Base-by-base conservation (phyloP, 768 basidiomycete genomes). In the Xerocomellus dryophilus region DNA sequence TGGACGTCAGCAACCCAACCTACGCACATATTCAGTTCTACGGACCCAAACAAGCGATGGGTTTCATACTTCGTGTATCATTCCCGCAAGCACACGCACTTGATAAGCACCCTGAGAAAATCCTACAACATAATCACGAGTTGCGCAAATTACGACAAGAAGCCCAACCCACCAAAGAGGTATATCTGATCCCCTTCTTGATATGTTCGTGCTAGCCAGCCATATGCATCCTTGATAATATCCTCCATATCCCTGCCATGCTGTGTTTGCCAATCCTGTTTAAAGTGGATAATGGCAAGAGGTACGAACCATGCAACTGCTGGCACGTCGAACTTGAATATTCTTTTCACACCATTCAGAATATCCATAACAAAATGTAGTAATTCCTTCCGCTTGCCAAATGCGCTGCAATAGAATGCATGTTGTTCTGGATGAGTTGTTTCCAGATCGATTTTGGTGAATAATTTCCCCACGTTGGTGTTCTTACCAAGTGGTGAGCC, bases 101-200 rank as follows among this genome's bases (percentile, higher is more conserved):
- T 73, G 70, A 56, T 74, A 75, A 27, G 74, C 72, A 20, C 78
- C 77, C n/a, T 76, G 68, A 31, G 77, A 78, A 50, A 79, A 79
- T 12, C 71, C 71, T 71, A 35, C 0, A 31, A 12, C 5, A 18
- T 0, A 2, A 40, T 21, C 1, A 25, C 39, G 8, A 50, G 7
- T 29, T 14, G 18, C 20, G 5, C 27, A 17, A 11, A 8, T 0
- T 6, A 5, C 9, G 21, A 14, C 12, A 36, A 29, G 10, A 10
- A 29, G 2, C 2, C 29, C 9, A 2, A 29, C 29, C 29, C 10
- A 29, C 29, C 29, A 29, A 29, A 29, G 29, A 29, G 10, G 29
- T 29, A 29, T 29, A 29, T 29, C 29, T 29, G 29, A 29, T 73
- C 72, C 0, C 70, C 71, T 7, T 60, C 55, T 15, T 55, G 40